Percentiles rank a stretch among this genome's conserved stretches.
These are phyloP conservation scores for Syzygium grande DNA, from an alignment of 345 rosid species.

Conservation along the genomic window DNA sequence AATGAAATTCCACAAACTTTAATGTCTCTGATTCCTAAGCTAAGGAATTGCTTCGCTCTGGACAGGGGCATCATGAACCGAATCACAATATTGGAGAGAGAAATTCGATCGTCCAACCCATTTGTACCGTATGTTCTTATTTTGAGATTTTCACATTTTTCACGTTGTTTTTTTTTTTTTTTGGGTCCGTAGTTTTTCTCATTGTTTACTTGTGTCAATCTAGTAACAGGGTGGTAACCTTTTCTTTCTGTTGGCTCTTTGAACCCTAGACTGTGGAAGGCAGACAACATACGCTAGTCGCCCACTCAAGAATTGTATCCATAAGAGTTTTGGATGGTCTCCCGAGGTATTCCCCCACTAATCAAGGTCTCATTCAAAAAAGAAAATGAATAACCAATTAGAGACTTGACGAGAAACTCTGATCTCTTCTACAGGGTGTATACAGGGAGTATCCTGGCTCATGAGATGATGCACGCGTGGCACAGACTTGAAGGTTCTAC, in stretches of 20 bases:
- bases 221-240: not conserved
- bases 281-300: not conserved
- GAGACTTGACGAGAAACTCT: not conserved
- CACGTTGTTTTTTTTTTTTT: not conserved
- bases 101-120: not conserved
- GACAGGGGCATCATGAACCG: not conserved
- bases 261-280: not conserved
- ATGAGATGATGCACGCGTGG: constrained; percentile 15
- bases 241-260: not conserved
- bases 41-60: not conserved
- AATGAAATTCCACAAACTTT: not conserved
- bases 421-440: not conserved
- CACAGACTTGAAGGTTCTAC: not conserved
- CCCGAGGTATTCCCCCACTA: not conserved
- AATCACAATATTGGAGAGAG: not conserved
- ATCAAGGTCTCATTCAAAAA: not conserved
- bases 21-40: not conserved
- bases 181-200: too few relatives aligned
- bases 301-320: not conserved
- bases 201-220: not conserved
- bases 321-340: not conserved
- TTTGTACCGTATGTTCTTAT: not conserved
- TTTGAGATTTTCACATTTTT: not conserved
- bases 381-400: not conserved
- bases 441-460: not conserved